Evolutionary conservation across 768 basidiomycete species (phyloP), one percentile per base, ranked within the genome.

Genomic region (Exidia glandulosa): DNA sequence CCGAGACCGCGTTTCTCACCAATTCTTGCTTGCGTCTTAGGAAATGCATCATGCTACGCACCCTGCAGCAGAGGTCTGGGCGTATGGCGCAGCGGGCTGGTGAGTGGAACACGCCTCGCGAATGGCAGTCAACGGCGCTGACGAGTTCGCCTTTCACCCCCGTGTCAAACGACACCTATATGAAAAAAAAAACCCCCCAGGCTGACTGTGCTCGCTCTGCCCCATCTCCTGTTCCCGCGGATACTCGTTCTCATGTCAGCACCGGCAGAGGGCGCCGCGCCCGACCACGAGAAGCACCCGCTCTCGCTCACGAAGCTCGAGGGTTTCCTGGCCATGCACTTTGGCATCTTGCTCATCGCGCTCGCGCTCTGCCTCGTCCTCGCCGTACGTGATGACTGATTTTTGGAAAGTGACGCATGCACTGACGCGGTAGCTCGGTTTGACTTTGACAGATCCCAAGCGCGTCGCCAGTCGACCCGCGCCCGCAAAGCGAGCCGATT

Each of bases 221-320:
- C 71, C 64, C 71, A 83, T 55, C 66, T 79, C 3, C 66, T 81
- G 32, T 86, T 77, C 62, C 88, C 89, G 58, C 79, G 81, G 31
- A 67, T 90, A 56, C 73, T 90, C 32, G 78, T 89, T 57, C 88
- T 90, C 69, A 72, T 88, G 58, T 77, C 86, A 13, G 78, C 79
- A 59, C 73, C 79, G 2, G 47, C 57, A 19, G 56, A 34, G 25
- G 23, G 58, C 27, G 70, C 74, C 55, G 60, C 55, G 33, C 32
- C 62, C 19, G 64, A 66, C 33, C 71, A 70, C 9, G 72, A 45
- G 9, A 45, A 45, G 19, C 50, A 72, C 12, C 74, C 77, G 54
- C 71, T 70, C 32, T 65, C 70, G 23, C 76, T 89, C 56, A 87
- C 88, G 2, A 72, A 82, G 2, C 76, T 91, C 33, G 89, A 91